These are phyloP conservation scores for Hortiboletus flavorubellus DNA, from an alignment of 768 basidiomycete genomes.

Conservation along the genomic window DNA sequence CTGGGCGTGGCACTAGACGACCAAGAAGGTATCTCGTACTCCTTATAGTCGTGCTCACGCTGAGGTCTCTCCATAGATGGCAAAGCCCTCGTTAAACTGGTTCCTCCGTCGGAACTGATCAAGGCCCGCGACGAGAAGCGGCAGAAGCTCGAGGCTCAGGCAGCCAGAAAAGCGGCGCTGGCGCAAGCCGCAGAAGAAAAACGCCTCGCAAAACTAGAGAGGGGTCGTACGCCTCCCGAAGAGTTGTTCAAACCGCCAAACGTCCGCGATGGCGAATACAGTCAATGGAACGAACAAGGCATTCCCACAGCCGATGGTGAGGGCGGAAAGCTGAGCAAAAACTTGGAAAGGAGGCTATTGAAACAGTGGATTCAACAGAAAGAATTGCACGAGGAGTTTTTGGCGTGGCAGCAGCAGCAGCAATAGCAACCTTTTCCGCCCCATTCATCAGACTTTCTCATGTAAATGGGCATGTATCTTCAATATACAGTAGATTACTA, in stretches of 20 bases:
- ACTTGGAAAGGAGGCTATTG: conserved; percentile 65
- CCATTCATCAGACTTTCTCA: neutral
- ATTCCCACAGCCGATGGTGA: conserved; percentile 81
- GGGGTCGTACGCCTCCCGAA: conserved; percentile 68
- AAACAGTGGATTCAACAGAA: conserved; percentile 75
- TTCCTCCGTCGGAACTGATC: conserved; percentile 76
- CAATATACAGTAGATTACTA: conserved; percentile 11
- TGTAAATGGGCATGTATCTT: neutral
- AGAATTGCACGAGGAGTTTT: conserved; percentile 77
- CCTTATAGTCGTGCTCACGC: neutral
- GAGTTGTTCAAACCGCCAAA: conserved; percentile 86
- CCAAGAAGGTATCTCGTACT: conserved; percentile 68
- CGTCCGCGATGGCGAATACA: conserved; percentile 66
- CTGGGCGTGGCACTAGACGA: conserved; percentile 96
- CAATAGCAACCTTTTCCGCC: neutral
- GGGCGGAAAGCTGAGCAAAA: conserved; percentile 85
- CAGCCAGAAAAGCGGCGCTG: conserved; percentile 71
- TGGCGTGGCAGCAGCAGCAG: conserved; percentile 44
- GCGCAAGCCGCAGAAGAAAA: conserved; percentile 65
- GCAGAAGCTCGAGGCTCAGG: conserved; percentile 68
- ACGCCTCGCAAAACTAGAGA: conserved; percentile 77
- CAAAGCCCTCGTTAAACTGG: conserved; percentile 91
- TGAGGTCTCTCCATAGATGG: conserved; percentile 55
- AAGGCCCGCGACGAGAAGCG: conserved; percentile 87
- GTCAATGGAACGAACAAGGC: conserved; percentile 82